Evolutionary conservation across 805 yeast genomes (phyloP).

Genomic region (Monosporozyma siamensis): DNA sequence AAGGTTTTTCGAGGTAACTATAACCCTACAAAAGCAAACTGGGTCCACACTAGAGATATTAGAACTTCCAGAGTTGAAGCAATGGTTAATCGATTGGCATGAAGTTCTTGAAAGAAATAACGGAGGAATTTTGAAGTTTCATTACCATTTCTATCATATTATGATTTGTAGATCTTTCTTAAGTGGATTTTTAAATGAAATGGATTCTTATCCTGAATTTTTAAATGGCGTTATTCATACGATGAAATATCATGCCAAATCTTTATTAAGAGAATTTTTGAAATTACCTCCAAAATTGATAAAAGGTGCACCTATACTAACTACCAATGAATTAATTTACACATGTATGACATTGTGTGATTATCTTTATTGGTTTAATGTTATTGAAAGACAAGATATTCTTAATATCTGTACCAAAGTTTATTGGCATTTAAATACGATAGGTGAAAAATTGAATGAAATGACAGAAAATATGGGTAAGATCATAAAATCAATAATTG

Average conservation of each 20-base stretch:
- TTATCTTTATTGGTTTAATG: slow-evolving; percentile 33
- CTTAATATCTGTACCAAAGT: slow-evolving; percentile 41
- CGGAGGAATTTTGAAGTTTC: slow-evolving; percentile 40
- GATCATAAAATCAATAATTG: slow-evolving; percentile 43
- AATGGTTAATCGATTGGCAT: slow-evolving; percentile 41
- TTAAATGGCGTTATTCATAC: slow-evolving; percentile 31
- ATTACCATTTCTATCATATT: slow-evolving; percentile 40
- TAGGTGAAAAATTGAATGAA: slow-evolving; percentile 48
- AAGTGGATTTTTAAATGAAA: slow-evolving; percentile 23
- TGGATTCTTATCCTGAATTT: slow-evolving; percentile 18
- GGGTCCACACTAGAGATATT: not conserved
- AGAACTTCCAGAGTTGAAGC: slow-evolving; percentile 31
- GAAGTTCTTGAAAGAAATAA: slow-evolving; percentile 39
- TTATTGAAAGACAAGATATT: slow-evolving; percentile 34
- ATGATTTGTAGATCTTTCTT: slow-evolving; percentile 33
- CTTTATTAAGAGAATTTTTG: slow-evolving; percentile 37
- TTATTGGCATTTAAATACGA: slow-evolving; percentile 50
- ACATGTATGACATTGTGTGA: slow-evolving; percentile 46
- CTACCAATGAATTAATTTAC: slow-evolving; percentile 45
- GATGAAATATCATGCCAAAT: slow-evolving; percentile 37
- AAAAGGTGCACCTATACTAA: slow-evolving; percentile 46
- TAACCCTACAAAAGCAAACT: slow-evolving; percentile 1
- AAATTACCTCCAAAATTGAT: slow-evolving; percentile 38
- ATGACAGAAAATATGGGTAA: slow-evolving; percentile 53
- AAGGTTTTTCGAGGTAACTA: slow-evolving; percentile 9